A percentile compares a stretch with the other conserved stretches of the same genome.
phyloP scores from a whole-genome alignment of 129 eudicot genomes.

The Solidago caesia region DNA sequence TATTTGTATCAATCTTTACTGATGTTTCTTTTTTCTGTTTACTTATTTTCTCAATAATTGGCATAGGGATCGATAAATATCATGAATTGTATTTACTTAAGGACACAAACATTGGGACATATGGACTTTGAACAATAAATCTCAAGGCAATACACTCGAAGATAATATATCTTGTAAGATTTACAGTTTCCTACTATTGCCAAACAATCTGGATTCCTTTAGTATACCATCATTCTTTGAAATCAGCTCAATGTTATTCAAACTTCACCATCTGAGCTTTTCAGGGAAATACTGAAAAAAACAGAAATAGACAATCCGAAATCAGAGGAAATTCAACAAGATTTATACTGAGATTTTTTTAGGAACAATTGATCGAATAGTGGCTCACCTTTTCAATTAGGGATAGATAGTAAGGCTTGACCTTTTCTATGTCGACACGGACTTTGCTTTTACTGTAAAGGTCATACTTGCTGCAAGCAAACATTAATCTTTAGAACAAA shows the following conservation, averaged over 20 bases:
- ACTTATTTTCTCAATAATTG: background rate
- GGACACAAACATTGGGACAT: background rate
- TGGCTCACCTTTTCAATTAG: constrained; percentile 69
- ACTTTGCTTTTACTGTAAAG: constrained; percentile 93
- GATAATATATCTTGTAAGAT: constrained; percentile 5
- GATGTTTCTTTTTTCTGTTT: too few relatives aligned
- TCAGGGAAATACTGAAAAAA: constrained; percentile 59
- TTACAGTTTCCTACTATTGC: constrained; percentile 1
- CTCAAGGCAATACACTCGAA: background rate
- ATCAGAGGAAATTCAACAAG: background rate
- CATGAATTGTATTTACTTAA: constrained; percentile 3
- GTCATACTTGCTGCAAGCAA: constrained; percentile 70
- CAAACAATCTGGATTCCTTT: background rate
- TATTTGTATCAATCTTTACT: too few relatives aligned
- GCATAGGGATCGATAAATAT: background rate
- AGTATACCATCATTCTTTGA: background rate
- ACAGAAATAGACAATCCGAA: background rate
- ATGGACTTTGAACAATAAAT: constrained; percentile 1
- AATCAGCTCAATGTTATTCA: background rate
- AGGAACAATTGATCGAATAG: background rate
- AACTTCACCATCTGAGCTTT: constrained; percentile 59
- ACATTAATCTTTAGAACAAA: background rate
- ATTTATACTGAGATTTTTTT: background rate
- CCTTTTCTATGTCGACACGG: constrained; percentile 70
- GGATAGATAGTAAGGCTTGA: constrained; percentile 83